Percentiles rank a stretch among this genome's conserved stretches.
phyloP scores from a whole-genome alignment of 768 basidiomycete genomes.

The Phaffia australis region DNA sequence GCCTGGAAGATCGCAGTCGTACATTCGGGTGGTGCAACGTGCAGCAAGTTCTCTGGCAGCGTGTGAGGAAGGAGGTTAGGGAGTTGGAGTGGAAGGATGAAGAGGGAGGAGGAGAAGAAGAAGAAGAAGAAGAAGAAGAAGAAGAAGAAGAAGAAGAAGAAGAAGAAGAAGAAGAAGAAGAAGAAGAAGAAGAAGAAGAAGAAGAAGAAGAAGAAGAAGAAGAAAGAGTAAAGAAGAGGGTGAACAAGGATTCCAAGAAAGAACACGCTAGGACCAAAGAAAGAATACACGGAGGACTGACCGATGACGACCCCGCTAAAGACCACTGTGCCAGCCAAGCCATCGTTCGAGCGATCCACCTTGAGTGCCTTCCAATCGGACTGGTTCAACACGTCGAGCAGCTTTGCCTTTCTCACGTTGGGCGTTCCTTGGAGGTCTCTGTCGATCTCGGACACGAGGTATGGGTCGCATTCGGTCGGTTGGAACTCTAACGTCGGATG shows the following conservation, averaged over 20 bases:
- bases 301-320: background rate
- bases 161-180: background rate
- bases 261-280: background rate
- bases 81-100: too few relatives aligned
- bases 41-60: conserved; percentile 12
- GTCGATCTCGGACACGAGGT: background rate
- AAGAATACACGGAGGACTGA: background rate
- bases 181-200: background rate
- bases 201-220: background rate
- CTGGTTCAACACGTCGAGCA: background rate
- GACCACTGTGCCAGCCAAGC: background rate
- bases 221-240: background rate
- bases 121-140: too few relatives aligned
- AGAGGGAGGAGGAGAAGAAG: background rate
- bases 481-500: conserved; percentile 7
- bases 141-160: background rate
- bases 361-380: too few relatives aligned
- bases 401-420: background rate
- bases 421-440: background rate
- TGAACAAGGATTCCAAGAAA: background rate
- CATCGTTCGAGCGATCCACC: background rate
- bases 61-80: too few relatives aligned
- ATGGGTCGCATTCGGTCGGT: background rate
- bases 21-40: conserved; percentile 6
- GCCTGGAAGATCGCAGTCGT: conserved; percentile 16